Evolutionary conservation across 2,329 filamentous ascomycete species (phyloP), one percentile per base, ranked within the genome.

Genomic region (Myriangium duriaei): DNA sequence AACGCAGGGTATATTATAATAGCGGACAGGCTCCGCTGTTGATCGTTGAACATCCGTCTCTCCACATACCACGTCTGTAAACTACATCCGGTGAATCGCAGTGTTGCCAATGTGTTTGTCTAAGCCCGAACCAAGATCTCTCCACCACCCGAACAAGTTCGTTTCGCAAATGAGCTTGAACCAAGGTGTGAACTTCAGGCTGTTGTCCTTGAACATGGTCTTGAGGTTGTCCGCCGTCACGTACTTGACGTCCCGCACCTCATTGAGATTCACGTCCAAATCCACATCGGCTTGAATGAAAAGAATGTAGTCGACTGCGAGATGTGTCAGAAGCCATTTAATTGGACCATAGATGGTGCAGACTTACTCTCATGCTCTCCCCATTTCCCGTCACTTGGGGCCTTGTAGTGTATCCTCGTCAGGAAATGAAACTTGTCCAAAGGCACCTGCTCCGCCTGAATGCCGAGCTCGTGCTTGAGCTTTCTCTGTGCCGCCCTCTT

Each of bases 141-240:
- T 69, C 91, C 91, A 98, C 91, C 91, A 98, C 61, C 95, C 81
- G 53, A 93, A 98, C 30, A 98, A 74, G 83, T 96, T 87, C 34
- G 84, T 86, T 60, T 96, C 73, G 71, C 91, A 98, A 55, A 98
- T 96, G 49, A 98, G 78, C 71, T 94, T 94, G 70, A 98, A 98
- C 91, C 91, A 98, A 1, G 91, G 91, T 1, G 91, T 98, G 61
- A 96, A 96, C 52, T 79, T 81, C 51, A 93, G 69, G 37, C 64
- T 69, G 3, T 81, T 75, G 54, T 95, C 80, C 52, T 78, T 66
- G 60, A 98, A 95, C 71, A 88, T 83, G 49, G 71, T 58, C 69
- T 85, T 91, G 48, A 98, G 69, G 51, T 86, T 78, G 15, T 86
- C 79, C 29, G 82, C 72, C 14, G 78, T 78, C 43, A 95, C 87